phyloP scores from a whole-genome alignment of 352 stramenopile genomes.

The Pythium folliculosum region DNA sequence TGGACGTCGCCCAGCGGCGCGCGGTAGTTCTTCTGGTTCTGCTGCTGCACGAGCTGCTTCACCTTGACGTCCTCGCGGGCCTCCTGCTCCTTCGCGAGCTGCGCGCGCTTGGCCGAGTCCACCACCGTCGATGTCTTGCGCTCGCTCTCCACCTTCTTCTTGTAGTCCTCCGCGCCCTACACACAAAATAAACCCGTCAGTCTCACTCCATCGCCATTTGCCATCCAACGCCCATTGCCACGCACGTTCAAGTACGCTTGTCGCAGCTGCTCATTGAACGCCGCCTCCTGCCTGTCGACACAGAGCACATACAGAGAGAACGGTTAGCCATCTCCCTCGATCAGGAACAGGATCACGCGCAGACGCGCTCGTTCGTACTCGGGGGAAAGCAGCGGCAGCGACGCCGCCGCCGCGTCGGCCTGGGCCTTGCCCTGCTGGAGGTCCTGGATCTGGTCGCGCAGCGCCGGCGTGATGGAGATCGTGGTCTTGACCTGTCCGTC shows the following conservation, averaged over 20 bases:
- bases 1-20: constrained; percentile 81
- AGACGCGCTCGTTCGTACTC: constrained; percentile 36
- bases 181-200: background rate
- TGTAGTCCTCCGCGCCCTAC: constrained; percentile 70
- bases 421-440: constrained; percentile 28
- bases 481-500: constrained; percentile 52
- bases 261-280: constrained; percentile 75
- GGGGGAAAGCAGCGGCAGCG: constrained; percentile 32
- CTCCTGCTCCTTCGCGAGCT: constrained; percentile 73
- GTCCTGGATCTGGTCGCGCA: constrained; percentile 72
- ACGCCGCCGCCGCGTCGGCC: constrained; percentile 13
- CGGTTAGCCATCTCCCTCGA: too few relatives aligned
- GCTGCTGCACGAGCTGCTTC: constrained; percentile 71
- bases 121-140: constrained; percentile 34
- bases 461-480: constrained; percentile 68
- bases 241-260: constrained; percentile 74
- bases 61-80: constrained; percentile 65
- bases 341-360: too few relatives aligned
- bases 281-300: constrained; percentile 46
- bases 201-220: background rate
- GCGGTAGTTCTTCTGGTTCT: constrained; percentile 85
- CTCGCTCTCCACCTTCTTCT: constrained; percentile 59
- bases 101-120: constrained; percentile 48
- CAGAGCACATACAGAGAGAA: background rate
- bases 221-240: too few relatives aligned